A percentile compares a stretch with the other conserved stretches of the same genome.
Conservation (phyloP, 768 basidiomycete genomes). For the Glaciozyma antarctica region DNA sequence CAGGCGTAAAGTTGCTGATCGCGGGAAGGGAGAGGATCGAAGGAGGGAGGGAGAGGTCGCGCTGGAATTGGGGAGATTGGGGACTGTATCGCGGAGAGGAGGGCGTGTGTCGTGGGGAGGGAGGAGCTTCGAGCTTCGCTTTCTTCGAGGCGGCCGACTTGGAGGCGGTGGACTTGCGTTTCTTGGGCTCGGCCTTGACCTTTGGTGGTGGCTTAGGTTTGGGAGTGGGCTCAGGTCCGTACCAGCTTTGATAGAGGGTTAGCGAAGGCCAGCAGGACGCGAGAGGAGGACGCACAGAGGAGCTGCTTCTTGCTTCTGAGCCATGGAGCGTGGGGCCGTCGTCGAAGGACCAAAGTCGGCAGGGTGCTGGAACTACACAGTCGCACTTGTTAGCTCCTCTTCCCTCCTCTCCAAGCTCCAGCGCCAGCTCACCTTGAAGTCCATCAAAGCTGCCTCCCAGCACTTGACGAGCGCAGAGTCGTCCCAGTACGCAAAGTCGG, state of each 20-base stretch:
- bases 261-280: background rate
- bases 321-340: conserved; percentile 10
- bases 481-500: conserved; percentile 13
- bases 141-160: background rate
- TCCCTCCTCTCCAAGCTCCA: too few species aligned
- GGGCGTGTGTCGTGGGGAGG: background rate
- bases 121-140: background rate
- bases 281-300: conserved; percentile 14
- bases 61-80: background rate
- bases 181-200: too few species aligned
- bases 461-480: conserved; percentile 21
- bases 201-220: background rate
- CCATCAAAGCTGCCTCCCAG: conserved; percentile 20
- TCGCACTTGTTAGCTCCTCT: too few species aligned
- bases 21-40: background rate
- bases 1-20: background rate
- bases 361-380: background rate
- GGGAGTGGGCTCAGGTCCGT: conserved; percentile 16
- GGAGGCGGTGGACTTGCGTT: background rate
- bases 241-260: conserved; percentile 14
- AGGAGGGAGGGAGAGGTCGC: background rate
- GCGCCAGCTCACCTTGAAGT: conserved; percentile 18
- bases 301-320: conserved; percentile 13
- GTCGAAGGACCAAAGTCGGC: conserved; percentile 13
- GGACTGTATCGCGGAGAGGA: background rate